These are phyloP conservation scores for Cytospora mali DNA, from an alignment of 2,329 filamentous ascomycete species.

Conservation along the genomic window DNA sequence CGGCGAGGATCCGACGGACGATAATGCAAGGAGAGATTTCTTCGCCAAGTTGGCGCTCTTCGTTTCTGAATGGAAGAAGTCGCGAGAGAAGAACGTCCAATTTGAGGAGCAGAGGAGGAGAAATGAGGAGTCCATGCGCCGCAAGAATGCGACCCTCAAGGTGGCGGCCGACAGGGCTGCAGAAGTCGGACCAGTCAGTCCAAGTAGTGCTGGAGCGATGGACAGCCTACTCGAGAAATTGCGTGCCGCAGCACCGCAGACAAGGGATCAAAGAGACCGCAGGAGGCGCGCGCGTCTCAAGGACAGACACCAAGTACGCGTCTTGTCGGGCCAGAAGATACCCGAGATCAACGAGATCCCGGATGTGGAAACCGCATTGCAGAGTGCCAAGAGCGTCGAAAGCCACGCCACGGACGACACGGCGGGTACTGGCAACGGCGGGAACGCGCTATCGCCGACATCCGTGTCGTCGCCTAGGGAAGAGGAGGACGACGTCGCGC, in stretches of 20 bases:
- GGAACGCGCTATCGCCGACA: slow-evolving; percentile 19
- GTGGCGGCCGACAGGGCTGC: slow-evolving; percentile 48
- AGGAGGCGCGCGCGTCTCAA: slow-evolving; percentile 85
- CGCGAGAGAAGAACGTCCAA: slow-evolving; percentile 84
- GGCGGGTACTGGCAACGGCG: slow-evolving; percentile 51
- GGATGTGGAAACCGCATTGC: slow-evolving; percentile 51
- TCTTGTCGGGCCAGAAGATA: slow-evolving; percentile 88
- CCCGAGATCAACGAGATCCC: slow-evolving; percentile 69
- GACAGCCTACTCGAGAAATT: slow-evolving; percentile 94
- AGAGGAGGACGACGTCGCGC: slow-evolving; percentile 74
- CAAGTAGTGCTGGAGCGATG: slow-evolving; percentile 85
- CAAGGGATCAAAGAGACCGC: slow-evolving; percentile 85
- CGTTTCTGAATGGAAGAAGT: slow-evolving; percentile 94
- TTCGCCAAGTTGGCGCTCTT: slow-evolving; percentile 92
- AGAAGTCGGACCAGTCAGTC: slow-evolving; percentile 59
- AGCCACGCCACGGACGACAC: slow-evolving; percentile 51
- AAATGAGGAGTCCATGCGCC: slow-evolving; percentile 90
- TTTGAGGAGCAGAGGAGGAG: slow-evolving; percentile 81
- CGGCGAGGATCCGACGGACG: slow-evolving; percentile 89
- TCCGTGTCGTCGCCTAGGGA: slow-evolving; percentile 46
- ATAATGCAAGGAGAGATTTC: slow-evolving; percentile 92
- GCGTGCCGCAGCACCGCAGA: slow-evolving; percentile 87
- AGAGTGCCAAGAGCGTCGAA: slow-evolving; percentile 35
- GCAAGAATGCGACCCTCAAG: slow-evolving; percentile 77
- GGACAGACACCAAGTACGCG: slow-evolving; percentile 85